Conservation (phyloP, 148 eudicot genomes). For the Camellia sinensis region DNA sequence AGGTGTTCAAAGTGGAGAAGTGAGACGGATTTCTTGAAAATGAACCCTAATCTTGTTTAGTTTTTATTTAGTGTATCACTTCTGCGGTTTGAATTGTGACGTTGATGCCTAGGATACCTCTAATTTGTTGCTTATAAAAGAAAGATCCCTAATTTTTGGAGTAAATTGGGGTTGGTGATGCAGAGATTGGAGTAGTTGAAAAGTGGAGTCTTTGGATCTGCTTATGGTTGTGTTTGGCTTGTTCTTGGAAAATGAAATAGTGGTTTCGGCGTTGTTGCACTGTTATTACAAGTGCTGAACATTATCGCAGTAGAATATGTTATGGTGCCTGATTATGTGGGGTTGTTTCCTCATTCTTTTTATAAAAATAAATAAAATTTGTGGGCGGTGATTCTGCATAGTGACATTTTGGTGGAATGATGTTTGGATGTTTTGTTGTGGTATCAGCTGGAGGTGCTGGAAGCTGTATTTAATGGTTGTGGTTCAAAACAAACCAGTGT, state of each 20-base stretch:
- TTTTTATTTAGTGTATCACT: neutral
- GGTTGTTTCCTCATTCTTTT: neutral
- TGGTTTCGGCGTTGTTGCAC: neutral
- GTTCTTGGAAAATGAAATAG: neutral
- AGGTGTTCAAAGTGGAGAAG: neutral
- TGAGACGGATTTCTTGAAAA: neutral
- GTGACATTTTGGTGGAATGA: neutral
- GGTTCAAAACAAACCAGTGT: neutral
- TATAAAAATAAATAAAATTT: neutral
- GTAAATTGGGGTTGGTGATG: neutral
- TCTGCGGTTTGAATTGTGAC: neutral
- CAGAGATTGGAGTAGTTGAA: neutral
- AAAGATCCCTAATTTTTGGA: neutral
- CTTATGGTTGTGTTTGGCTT: neutral
- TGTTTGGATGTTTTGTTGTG: neutral
- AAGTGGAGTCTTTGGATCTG: neutral
- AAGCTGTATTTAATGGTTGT: neutral
- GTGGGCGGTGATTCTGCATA: neutral
- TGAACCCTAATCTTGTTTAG: neutral
- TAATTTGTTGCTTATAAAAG: too few species aligned
- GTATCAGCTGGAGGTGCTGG: conserved; percentile 1
- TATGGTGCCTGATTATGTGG: neutral
- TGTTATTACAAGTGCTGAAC: neutral
- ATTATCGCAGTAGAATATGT: neutral
- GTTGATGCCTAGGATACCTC: neutral